These are phyloP conservation scores for Rauvolfia tetraphylla DNA, from an alignment of 257 asterid species.

Conservation along the genomic window DNA sequence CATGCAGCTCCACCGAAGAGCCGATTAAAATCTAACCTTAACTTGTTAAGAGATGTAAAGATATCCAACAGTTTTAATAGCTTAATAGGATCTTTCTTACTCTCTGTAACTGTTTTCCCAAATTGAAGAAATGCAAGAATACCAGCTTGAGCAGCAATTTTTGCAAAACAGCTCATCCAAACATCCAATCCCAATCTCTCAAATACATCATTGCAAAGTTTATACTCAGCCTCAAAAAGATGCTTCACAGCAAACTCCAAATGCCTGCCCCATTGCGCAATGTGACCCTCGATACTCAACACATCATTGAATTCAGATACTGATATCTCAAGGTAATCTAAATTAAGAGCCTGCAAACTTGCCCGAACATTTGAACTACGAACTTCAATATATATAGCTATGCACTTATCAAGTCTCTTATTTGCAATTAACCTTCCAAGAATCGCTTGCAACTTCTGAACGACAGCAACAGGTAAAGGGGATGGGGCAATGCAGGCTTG, in stretches of 20 bases:
- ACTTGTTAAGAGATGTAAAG: conserved; percentile 69
- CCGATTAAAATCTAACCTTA: conserved; percentile 81
- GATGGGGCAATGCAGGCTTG: conserved; percentile 68
- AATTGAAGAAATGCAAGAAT: conserved; percentile 77
- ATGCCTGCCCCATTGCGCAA: conserved; percentile 81
- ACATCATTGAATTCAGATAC: conserved; percentile 76
- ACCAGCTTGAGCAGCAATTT: conserved; percentile 80
- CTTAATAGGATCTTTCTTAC: conserved; percentile 91
- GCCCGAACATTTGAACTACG: conserved; percentile 76
- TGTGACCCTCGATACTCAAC: conserved; percentile 66
- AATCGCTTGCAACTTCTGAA: conserved; percentile 75
- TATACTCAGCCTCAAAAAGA: conserved; percentile 78
- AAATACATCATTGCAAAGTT: conserved; percentile 71
- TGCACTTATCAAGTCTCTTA: conserved; percentile 64
- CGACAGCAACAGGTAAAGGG: conserved; percentile 65
- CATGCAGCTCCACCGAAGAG: conserved; percentile 87
- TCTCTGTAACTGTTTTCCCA: conserved; percentile 79
- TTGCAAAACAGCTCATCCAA: conserved; percentile 78
- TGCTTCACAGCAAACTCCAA: conserved; percentile 86
- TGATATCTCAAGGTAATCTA: conserved; percentile 88
- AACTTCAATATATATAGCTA: conserved; percentile 66
- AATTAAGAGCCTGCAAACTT: conserved; percentile 69
- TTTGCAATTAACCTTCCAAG: conserved; percentile 61
- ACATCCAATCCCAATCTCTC: conserved; percentile 75
- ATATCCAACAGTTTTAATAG: conserved; percentile 70